These are phyloP conservation scores for Tetrahymena malaccensis DNA, from an alignment of 73 alveolate genomes.

Conservation along the genomic window DNA sequence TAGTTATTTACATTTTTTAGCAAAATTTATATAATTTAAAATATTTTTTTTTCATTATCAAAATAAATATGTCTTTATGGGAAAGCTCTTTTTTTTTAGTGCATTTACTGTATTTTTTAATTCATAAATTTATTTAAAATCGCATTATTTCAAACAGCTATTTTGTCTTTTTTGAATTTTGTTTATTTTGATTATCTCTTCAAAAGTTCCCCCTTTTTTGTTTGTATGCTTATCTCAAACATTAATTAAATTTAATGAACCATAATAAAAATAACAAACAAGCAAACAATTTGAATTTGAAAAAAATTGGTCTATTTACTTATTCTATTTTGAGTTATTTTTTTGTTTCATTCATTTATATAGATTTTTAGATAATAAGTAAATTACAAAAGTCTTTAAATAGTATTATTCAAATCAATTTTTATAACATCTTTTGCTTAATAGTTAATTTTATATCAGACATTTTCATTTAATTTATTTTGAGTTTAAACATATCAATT, in stretches of 20 bases:
- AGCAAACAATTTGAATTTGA: neutral
- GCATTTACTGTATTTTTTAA: neutral
- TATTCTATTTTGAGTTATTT: neutral
- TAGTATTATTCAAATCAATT: too few species aligned
- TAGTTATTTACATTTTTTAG: neutral
- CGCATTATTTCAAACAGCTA: neutral
- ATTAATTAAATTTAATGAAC: too few species aligned
- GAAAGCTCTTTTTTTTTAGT: neutral
- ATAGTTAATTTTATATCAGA: too few species aligned
- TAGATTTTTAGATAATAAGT: too few species aligned
- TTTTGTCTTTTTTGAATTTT: neutral
- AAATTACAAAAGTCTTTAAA: neutral
- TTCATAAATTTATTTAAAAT: too few species aligned
- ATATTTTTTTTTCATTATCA: too few species aligned
- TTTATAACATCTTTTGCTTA: too few species aligned
- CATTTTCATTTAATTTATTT: too few species aligned
- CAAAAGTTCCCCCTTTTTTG: neutral
- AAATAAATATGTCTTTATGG: too few species aligned
- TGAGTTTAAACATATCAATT: too few species aligned
- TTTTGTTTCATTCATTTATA: neutral
- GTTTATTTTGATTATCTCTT: neutral
- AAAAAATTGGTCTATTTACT: too few species aligned
- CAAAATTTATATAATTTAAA: neutral
- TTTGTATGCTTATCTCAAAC: neutral
- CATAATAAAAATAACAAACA: neutral